Conservation (phyloP, 306 rosid genomes). For the Cicer pinnatifidum region DNA sequence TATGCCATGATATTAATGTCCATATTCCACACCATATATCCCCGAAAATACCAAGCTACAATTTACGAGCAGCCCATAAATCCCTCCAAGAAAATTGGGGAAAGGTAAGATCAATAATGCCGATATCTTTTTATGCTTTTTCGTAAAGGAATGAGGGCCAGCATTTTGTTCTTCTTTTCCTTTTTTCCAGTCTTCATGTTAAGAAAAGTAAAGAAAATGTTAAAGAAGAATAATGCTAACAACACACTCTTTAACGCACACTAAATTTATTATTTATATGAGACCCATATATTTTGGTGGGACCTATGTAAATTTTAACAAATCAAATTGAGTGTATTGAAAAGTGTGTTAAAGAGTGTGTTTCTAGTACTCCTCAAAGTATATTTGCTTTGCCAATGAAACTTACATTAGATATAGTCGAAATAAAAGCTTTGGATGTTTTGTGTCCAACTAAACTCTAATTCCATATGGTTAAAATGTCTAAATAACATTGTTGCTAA, state of each 20-base stretch:
- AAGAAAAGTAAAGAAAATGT: slow-evolving; percentile 2
- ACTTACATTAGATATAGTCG: neutral
- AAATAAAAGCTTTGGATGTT: slow-evolving; percentile 31
- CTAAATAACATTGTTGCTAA: slow-evolving; percentile 22
- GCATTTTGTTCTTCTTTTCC: neutral
- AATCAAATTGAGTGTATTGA: no score
- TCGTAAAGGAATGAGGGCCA: neutral
- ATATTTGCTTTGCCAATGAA: slow-evolving; percentile 26
- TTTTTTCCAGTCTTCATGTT: neutral
- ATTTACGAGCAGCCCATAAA: slow-evolving; percentile 81
- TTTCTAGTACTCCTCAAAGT: no score
- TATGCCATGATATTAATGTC: slow-evolving; percentile 86
- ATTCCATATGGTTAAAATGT: neutral
- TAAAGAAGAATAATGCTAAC: neutral
- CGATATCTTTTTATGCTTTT: slow-evolving; percentile 29
- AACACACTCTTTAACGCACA: no score
- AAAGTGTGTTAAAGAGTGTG: no score
- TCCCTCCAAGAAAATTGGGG: slow-evolving; percentile 91
- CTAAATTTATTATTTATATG: no score
- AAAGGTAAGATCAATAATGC: slow-evolving; percentile 58
- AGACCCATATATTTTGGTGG: no score
- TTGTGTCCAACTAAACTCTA: neutral
- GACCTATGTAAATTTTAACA: no score
- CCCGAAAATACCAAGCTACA: slow-evolving; percentile 89
- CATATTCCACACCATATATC: slow-evolving; percentile 93